Percentiles rank a stretch among this genome's conserved stretches.
Evolutionary conservation across 352 stramenopile species (phyloP).

Genomic region (Globisporangium abappressorium): DNA sequence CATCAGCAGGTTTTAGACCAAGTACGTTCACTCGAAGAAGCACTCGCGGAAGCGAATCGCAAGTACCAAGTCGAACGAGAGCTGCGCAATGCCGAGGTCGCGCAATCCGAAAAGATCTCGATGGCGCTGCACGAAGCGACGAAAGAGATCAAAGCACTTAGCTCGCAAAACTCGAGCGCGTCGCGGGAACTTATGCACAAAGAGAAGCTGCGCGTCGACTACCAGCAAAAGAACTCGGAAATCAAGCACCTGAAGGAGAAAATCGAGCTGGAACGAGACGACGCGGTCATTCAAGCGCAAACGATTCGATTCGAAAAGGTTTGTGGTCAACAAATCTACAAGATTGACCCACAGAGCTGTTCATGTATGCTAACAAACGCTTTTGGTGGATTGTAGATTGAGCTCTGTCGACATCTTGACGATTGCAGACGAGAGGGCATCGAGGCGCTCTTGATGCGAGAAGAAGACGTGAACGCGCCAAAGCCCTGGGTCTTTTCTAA

Average conservation of each 20-base stretch:
- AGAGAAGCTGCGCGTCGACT: conserved; percentile 55
- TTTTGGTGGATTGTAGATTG: conserved; percentile 13
- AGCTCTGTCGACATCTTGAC: conserved; percentile 34
- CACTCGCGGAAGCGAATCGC: conserved; percentile 33
- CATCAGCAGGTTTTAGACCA: conserved; percentile 59
- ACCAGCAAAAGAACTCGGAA: conserved; percentile 44
- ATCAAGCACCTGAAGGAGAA: conserved; percentile 49
- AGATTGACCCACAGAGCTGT: background rate
- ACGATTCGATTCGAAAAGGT: conserved; percentile 44
- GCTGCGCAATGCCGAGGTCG: conserved; percentile 46
- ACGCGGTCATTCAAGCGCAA: conserved; percentile 41
- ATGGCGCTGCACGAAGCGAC: conserved; percentile 44
- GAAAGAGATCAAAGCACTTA: conserved; percentile 47
- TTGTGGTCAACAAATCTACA: background rate
- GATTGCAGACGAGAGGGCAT: conserved; percentile 38
- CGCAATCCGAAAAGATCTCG: conserved; percentile 55
- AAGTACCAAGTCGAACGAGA: conserved; percentile 50
- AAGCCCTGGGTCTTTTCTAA: conserved; percentile 48
- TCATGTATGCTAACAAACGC: background rate
- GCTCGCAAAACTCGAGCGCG: conserved; percentile 41
- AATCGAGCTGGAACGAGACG: conserved; percentile 52
- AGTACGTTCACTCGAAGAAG: conserved; percentile 41
- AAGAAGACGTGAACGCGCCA: conserved; percentile 63
- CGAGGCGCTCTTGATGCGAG: conserved; percentile 58
- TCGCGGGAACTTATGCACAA: conserved; percentile 50